Evolutionary conservation across 2,329 filamentous ascomycete genomes (phyloP), one percentile per base, ranked within the genome.

Genomic region (Shiraia bambusicola): DNA sequence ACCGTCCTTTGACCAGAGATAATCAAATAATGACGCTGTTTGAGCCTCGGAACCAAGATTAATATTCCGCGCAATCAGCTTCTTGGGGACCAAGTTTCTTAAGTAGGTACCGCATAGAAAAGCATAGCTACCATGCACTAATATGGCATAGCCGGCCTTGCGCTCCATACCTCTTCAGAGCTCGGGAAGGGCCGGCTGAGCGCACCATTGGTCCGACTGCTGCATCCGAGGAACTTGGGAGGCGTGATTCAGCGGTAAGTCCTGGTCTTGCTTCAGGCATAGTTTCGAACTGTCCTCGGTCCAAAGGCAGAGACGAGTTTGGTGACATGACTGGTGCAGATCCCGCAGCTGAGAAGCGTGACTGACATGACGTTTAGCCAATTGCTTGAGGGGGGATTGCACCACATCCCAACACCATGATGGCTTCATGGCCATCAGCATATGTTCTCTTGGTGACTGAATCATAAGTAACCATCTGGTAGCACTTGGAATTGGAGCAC

Each of bases 131-230:
- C 49, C 39, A 49, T 44, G 49, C 45, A 34, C 45, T 47, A 50
- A 42, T 37, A 51, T 49, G 47, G 49, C 46, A 51, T 35, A 30
- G 32, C 27, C 42, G 42, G 40, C 36, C 47, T 24, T 27, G 16
- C 48, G 37, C 37, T 47, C 49, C 46, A 58, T 49, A 48, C 48
- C 40, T 39, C 28, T 40, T 29, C 31, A 47, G 34, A 50, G 40
- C 45, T 63, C 61, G 62, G 63, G 54, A 56, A 45, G 42, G 47
- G 40, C 53, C 62, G 63, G 63, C 48, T 64, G 56, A 61, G 45
- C 51, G 50, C 41, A 63, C 60, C 62, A 67, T 65, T 67, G 61
- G 60, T 28, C 62, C 62, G 62, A 66, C 50, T 35, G 26, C 47
- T 41, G 50, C 49, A 47, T 50, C 59, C 62, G 58, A 61, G 62